Conservation (phyloP, 768 basidiomycete species). For the Leccinum ochraceum region DNA sequence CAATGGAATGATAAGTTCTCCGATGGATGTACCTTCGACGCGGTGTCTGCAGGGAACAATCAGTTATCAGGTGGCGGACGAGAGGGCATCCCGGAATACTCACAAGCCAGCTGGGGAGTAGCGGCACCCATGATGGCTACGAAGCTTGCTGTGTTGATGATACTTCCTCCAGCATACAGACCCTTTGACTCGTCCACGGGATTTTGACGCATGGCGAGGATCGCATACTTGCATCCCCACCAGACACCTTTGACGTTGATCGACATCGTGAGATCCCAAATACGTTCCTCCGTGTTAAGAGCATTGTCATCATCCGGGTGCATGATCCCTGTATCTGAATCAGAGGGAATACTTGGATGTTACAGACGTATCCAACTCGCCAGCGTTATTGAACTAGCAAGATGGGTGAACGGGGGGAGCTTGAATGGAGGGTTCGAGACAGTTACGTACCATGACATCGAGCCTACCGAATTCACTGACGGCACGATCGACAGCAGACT, state of each 20-base stretch:
- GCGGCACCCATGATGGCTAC: constrained; percentile 96
- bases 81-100: constrained; percentile 1
- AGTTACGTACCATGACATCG: constrained; percentile 80
- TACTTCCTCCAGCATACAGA: constrained; percentile 80
- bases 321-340: constrained; percentile 79
- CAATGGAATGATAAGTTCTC: constrained; percentile 1
- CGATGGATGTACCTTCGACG: constrained; percentile 68
- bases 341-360: neutral
- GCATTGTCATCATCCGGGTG: constrained; percentile 94
- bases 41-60: constrained; percentile 65
- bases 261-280: constrained; percentile 93
- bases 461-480: constrained; percentile 88
- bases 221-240: constrained; percentile 99
- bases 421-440: neutral
- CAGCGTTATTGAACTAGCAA: constrained; percentile 89
- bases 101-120: constrained; percentile 97
- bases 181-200: constrained; percentile 79
- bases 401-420: constrained; percentile 3
- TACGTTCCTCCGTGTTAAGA: constrained; percentile 92
- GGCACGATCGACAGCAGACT: constrained; percentile 76
- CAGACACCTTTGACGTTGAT: constrained; percentile 99
- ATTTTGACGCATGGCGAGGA: constrained; percentile 94
- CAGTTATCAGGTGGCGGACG: neutral
- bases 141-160: constrained; percentile 98
- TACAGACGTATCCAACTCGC: constrained; percentile 36